Evolutionary conservation across 2,329 filamentous ascomycete species (phyloP).

Genomic region (Volutella citrinella): DNA sequence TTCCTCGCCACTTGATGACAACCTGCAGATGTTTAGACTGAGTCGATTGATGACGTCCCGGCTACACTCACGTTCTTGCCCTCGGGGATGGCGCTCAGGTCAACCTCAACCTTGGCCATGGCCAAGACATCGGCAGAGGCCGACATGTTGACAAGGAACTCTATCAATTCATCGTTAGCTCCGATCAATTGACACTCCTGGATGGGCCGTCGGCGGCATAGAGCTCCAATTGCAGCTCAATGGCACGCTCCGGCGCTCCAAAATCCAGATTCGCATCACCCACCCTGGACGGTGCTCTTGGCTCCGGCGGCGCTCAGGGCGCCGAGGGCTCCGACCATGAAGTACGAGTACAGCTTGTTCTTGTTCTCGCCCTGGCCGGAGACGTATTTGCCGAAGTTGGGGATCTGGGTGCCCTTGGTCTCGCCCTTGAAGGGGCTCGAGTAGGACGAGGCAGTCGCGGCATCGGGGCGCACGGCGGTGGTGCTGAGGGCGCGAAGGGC

Average conservation of each 20-base stretch:
- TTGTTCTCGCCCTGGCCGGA: slow-evolving; percentile 63
- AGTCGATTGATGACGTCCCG: not conserved
- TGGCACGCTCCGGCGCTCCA: slow-evolving; percentile 17
- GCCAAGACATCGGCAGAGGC: slow-evolving; percentile 97
- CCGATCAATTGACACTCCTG: slow-evolving; percentile 21
- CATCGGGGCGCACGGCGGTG: slow-evolving; percentile 46
- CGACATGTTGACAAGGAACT: slow-evolving; percentile 99
- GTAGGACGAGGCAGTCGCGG: slow-evolving; percentile 49
- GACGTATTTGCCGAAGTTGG: slow-evolving; percentile 86
- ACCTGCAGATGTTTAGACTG: slow-evolving; percentile 51
- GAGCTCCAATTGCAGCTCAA: slow-evolving; percentile 27
- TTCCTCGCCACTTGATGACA: slow-evolving; percentile 99
- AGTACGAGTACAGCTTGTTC: slow-evolving; percentile 93
- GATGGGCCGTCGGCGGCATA: slow-evolving; percentile 6
- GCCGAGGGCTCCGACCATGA: slow-evolving; percentile 96
- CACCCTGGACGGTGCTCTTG: slow-evolving; percentile 98
- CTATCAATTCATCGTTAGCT: slow-evolving; percentile 48
- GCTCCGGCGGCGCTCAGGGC: slow-evolving; percentile 88
- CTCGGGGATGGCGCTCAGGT: slow-evolving; percentile 88
- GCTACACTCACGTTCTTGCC: slow-evolving; percentile 87
- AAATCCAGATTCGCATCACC: slow-evolving; percentile 38
- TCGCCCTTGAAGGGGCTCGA: slow-evolving; percentile 63
- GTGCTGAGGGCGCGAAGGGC: slow-evolving; percentile 56
- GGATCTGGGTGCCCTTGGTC: slow-evolving; percentile 66
- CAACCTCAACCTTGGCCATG: slow-evolving; percentile 99